Percentiles rank a stretch among this genome's conserved stretches.
Conservation (phyloP, 2,329 filamentous ascomycete genomes). For the Pseudocercospora fijiensis region DNA sequence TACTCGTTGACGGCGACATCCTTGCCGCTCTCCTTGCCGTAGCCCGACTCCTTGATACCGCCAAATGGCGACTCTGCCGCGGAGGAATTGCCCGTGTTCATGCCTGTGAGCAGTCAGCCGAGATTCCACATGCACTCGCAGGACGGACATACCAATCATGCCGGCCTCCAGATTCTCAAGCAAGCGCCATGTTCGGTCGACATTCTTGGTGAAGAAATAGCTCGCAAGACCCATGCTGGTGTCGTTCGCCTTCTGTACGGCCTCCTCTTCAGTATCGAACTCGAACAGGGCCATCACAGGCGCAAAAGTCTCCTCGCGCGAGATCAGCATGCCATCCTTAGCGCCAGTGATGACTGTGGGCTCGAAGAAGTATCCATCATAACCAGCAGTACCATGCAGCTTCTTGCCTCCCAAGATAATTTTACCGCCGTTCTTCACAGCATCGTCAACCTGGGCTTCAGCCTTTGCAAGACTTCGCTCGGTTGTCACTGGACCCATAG, state of each 20-base stretch:
- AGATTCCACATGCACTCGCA: neutral
- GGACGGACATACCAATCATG: constrained; percentile 59
- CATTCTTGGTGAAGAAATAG: constrained; percentile 67
- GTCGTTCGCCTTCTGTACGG: constrained; percentile 58
- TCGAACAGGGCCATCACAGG: constrained; percentile 63
- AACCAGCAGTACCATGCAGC: constrained; percentile 41
- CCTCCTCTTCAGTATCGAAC: constrained; percentile 67
- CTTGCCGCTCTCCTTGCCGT: constrained; percentile 67
- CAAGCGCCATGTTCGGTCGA: constrained; percentile 64
- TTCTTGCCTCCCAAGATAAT: constrained; percentile 62
- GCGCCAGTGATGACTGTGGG: constrained; percentile 64
- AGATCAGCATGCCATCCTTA: constrained; percentile 57
- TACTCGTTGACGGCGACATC: constrained; percentile 65
- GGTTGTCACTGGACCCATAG: constrained; percentile 62
- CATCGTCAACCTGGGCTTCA: constrained; percentile 58
- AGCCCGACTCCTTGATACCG: constrained; percentile 66
- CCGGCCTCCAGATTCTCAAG: constrained; percentile 67
- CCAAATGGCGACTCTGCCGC: constrained; percentile 67
- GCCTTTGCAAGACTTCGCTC: constrained; percentile 58
- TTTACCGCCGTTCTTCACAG: constrained; percentile 61
- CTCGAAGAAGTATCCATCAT: constrained; percentile 66
- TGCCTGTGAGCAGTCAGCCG: constrained; percentile 9
- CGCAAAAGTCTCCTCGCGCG: constrained; percentile 64
- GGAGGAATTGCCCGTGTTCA: constrained; percentile 57
- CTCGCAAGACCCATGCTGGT: constrained; percentile 65